Evolutionary conservation across 139 green algal genomes (phyloP), one percentile per base, ranked within the genome.

Genomic region (Picochlorum costavermella): DNA sequence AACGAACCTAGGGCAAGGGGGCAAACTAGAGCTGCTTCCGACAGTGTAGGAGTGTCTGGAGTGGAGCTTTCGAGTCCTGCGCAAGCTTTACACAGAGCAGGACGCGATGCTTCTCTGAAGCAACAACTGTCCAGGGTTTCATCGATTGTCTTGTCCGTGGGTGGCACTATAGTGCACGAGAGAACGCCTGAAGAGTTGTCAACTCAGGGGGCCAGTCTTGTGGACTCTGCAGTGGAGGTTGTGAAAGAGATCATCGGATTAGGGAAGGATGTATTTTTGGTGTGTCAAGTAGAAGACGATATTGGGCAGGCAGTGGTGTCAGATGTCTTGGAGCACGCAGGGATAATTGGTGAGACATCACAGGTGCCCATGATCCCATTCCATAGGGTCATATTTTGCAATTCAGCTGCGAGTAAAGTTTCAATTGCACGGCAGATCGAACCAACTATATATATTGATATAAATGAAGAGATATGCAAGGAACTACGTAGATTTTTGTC

Each of bases 381-480:
- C 4, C 71, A 78, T 48, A 64, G 70, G 33, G 25, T 89, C 65
- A 64, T 95, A 46, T 90, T 90, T 67, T 94, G 87, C 73, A 75
- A 67, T 31, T 94, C 82, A 8, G 36, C 81, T 37, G 76, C 83
- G 1, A 86, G 87, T 65, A 94, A 92, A 72, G 73, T 83, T 12
- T 86, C 84, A 11, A 76, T 92, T 17, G 86, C 92, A 45, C 59
- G 86, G 14, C 86, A 94, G 70, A 63, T 95, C 20, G 87, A 94
- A 67, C 85, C 88, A 8, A 75, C 88, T 3, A 67, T 95, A 56
- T 87, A 95, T 61, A 64, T 95, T 12, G 87, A 95, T 57, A 81
- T 64, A 1, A 48, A 81, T 28, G 25, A 50, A 0, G 30, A 56
- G 4, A 93, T 84, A 6, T 69, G 81, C 17, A n/a, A 56, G n/a